phyloP scores from a whole-genome alignment of 176 grass and related monocot species.

The Aegilops umbellulata region DNA sequence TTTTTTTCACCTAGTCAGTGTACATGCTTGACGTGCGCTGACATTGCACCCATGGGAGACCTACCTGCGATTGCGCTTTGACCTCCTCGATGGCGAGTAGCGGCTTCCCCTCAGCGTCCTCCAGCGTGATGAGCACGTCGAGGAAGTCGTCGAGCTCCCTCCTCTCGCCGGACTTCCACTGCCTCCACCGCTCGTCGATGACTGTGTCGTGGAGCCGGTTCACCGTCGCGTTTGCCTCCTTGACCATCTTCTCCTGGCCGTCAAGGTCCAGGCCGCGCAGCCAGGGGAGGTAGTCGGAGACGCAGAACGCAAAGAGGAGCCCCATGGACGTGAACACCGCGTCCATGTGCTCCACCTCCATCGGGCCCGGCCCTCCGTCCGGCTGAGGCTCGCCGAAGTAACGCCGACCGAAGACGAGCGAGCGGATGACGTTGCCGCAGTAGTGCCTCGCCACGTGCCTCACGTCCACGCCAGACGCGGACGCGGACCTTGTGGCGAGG shows the following conservation, averaged over 20 bases:
- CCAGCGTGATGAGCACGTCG: constrained; percentile 19
- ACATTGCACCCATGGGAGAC: too few relatives aligned
- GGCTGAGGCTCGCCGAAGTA: constrained; percentile 31
- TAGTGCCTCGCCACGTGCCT: constrained; percentile 27
- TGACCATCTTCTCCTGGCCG: constrained; percentile 38
- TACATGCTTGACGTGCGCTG: not conserved
- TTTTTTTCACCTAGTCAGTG: not conserved
- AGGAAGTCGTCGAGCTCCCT: constrained; percentile 10
- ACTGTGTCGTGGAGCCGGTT: constrained; percentile 35
- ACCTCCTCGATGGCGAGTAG: constrained; percentile 20
- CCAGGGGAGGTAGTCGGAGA: constrained; percentile 52
- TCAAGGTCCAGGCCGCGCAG: constrained; percentile 39
- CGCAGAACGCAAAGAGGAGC: constrained; percentile 31
- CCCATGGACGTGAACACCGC: constrained; percentile 23
- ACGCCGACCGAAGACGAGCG: constrained; percentile 34
- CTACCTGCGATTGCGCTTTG: constrained; percentile 10
- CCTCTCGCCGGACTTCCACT: constrained; percentile 24
- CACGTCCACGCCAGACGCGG: not conserved
- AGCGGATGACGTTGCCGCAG: constrained; percentile 38
- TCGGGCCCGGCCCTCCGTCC: constrained; percentile 20
- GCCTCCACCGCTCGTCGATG: constrained; percentile 31
- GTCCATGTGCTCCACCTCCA: constrained; percentile 49
- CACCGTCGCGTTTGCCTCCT: not conserved
- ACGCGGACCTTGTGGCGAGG: not conserved
- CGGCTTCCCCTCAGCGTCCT: not conserved